phyloP scores from a whole-genome alignment of 2,329 filamentous ascomycete genomes.

The Whalleya microplaca region DNA sequence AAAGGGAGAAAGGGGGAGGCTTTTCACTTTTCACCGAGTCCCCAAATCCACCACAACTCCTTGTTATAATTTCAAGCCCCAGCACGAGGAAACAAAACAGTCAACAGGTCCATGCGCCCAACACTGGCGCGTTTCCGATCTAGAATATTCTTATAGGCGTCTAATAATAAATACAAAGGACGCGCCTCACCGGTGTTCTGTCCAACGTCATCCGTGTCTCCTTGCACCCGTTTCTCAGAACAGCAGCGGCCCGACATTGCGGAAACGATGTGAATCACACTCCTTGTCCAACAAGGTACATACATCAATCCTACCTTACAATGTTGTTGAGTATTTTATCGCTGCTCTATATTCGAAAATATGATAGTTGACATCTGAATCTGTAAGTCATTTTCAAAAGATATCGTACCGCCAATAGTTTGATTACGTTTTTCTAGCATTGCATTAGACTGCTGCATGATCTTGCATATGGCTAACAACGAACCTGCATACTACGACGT shows the following conservation, averaged over 20 bases:
- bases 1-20: constrained; percentile 17
- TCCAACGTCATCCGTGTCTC: background rate
- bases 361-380: no score
- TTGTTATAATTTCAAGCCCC: background rate
- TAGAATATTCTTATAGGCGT: background rate
- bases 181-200: background rate
- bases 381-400: no score
- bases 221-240: no score
- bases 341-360: no score
- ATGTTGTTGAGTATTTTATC: no score
- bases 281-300: no score
- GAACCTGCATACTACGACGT: no score
- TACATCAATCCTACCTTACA: no score
- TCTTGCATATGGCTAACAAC: no score
- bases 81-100: background rate
- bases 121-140: background rate
- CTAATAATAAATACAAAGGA: background rate
- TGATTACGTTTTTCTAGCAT: no score
- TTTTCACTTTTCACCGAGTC: background rate
- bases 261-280: background rate
- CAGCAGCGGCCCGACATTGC: background rate
- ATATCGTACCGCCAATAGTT: no score
- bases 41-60: constrained; percentile 8
- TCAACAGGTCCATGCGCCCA: background rate
- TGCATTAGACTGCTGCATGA: no score